phyloP scores from a whole-genome alignment of 2,329 filamentous ascomycete species.

The Cladophialophora immunda region DNA sequence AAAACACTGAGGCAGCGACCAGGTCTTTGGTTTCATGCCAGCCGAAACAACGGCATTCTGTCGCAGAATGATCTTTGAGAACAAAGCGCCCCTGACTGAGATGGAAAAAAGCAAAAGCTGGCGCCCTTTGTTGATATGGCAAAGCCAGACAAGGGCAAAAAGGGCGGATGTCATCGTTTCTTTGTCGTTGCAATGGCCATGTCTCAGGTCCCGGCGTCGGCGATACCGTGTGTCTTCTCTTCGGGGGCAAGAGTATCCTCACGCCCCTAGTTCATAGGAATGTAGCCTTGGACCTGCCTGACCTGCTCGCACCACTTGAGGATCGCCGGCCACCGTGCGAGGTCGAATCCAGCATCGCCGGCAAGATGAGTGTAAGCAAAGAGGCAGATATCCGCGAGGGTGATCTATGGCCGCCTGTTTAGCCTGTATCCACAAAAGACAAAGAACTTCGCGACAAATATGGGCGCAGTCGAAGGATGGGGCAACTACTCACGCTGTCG shows the following conservation, averaged over 20 bases:
- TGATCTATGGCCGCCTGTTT: conserved; percentile 1
- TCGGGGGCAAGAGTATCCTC: background rate
- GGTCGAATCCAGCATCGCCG: conserved; percentile 19
- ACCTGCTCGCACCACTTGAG: conserved; percentile 18
- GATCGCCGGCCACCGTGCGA: conserved; percentile 20
- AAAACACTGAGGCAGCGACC: background rate
- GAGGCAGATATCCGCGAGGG: conserved; percentile 25
- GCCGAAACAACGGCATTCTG: background rate
- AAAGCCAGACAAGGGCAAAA: background rate
- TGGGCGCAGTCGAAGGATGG: background rate
- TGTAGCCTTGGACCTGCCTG: conserved; percentile 6
- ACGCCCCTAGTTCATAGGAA: conserved; percentile 1
- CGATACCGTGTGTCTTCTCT: background rate
- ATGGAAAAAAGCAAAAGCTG: background rate
- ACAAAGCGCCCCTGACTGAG: background rate
- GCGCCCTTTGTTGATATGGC: background rate
- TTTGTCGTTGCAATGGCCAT: background rate
- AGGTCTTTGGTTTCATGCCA: background rate
- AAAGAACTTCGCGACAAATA: background rate
- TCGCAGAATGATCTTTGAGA: background rate
- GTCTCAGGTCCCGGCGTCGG: background rate
- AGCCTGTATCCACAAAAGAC: background rate
- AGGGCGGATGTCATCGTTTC: background rate
- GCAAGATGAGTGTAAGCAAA: conserved; percentile 31
- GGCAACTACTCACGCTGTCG: background rate